Percentiles rank a stretch among this genome's conserved stretches.
phyloP scores from a whole-genome alignment of 306 rosid species.

The Potentilla sterilis region DNA sequence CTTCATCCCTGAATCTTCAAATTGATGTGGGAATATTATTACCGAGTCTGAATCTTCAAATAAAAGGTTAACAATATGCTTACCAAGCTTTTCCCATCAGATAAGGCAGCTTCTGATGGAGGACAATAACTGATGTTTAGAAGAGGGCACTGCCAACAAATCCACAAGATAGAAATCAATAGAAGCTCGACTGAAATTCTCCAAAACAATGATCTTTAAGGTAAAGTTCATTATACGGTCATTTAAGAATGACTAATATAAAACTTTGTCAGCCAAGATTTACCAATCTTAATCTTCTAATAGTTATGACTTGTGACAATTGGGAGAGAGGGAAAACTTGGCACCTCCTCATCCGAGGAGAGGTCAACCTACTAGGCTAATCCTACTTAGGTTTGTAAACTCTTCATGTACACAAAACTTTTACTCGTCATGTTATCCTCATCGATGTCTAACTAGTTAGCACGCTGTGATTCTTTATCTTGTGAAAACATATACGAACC shows the following conservation, averaged over 20 bases:
- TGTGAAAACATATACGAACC: not conserved
- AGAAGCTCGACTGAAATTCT: conserved; percentile 1
- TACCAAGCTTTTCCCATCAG: conserved; percentile 71
- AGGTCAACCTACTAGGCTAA: not conserved
- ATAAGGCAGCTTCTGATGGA: conserved; percentile 63
- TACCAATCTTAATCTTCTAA: not conserved
- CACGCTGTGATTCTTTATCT: not conserved
- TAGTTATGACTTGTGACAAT: not conserved
- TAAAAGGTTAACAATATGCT: conserved; percentile 17
- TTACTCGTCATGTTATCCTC: not conserved
- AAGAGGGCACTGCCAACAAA: conserved; percentile 85
- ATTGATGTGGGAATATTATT: not conserved
- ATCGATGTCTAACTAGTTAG: not conserved
- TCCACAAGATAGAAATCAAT: conserved; percentile 23
- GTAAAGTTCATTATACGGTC: conserved; percentile 8
- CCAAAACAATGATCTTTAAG: not conserved
- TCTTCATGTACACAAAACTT: not conserved
- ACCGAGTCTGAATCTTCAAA: not conserved
- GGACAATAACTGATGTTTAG: conserved; percentile 91
- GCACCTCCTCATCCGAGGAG: conserved; percentile 4
- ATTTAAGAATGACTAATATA: not conserved
- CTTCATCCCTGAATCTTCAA: not conserved
- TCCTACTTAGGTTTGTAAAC: not conserved
- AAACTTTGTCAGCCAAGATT: not conserved
- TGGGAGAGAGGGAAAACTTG: conserved; percentile 2